These are phyloP conservation scores for Suillus sp. DNA, from an alignment of 768 basidiomycete species.

Conservation along the genomic window DNA sequence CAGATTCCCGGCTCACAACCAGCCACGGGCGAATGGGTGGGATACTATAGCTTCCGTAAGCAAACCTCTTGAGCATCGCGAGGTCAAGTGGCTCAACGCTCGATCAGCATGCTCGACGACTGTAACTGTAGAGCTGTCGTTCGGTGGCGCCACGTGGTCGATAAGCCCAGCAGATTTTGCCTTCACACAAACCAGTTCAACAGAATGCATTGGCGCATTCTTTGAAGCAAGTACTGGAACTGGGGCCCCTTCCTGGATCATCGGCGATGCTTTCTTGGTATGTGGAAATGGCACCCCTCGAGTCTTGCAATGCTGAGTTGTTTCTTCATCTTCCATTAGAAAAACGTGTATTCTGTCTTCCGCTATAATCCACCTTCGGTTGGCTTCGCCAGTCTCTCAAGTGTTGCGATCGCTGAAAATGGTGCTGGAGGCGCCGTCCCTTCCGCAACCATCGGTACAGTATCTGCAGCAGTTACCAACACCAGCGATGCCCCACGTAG, in stretches of 20 bases:
- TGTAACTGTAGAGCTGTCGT: conserved; percentile 43
- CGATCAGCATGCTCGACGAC: conserved; percentile 37
- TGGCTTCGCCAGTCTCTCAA: conserved; percentile 52
- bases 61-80: not conserved
- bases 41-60: conserved; percentile 52
- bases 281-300: conserved; percentile 4
- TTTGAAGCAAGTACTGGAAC: conserved; percentile 44
- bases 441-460: conserved; percentile 57
- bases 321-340: conserved; percentile 25
- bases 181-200: conserved; percentile 38
- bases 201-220: conserved; percentile 55
- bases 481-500: conserved; percentile 12
- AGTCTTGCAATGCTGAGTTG: not conserved
- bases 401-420: conserved; percentile 26
- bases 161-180: conserved; percentile 53
- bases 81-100: not conserved
- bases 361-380: conserved; percentile 49
- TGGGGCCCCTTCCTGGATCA: conserved; percentile 46
- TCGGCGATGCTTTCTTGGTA: conserved; percentile 53
- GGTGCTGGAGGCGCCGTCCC: conserved; percentile 44
- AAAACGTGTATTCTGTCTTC: conserved; percentile 63
- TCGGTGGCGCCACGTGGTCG: conserved; percentile 48
- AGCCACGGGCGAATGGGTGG: conserved; percentile 38
- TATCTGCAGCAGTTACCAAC: conserved; percentile 46
- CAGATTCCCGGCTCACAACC: conserved; percentile 46